Conservation (phyloP, 257 asterid species). For the Dorcoceras hygrometricum region DNA sequence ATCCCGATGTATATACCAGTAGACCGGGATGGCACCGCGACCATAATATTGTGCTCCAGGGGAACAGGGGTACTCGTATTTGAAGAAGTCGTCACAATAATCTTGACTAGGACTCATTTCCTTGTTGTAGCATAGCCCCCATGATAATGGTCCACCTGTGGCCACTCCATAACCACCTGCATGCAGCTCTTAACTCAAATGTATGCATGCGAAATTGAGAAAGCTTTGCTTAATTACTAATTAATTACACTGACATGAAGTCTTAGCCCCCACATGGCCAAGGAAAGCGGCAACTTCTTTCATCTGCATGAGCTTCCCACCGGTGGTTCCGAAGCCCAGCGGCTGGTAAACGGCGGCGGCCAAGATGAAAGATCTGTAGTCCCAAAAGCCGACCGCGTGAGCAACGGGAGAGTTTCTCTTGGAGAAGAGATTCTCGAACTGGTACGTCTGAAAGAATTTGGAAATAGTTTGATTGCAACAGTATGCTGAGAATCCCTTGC, state of each 20-base stretch:
- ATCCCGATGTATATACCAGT: conserved; percentile 65
- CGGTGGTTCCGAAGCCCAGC: conserved; percentile 69
- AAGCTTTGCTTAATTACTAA: no score
- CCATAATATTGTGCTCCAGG: conserved; percentile 80
- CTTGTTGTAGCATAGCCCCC: conserved; percentile 88
- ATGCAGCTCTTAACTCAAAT: no score
- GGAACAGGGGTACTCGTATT: conserved; percentile 58
- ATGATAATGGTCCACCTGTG: conserved; percentile 87
- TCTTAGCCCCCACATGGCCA: conserved; percentile 79
- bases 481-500: conserved; percentile 45
- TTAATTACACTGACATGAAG: conserved; percentile 69
- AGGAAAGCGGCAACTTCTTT: conserved; percentile 76
- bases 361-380: conserved; percentile 41
- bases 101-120: conserved; percentile 58
- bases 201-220: no score
- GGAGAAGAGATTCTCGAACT: conserved; percentile 65
- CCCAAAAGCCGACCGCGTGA: conserved; percentile 83
- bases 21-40: conserved; percentile 88
- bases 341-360: conserved; percentile 73
- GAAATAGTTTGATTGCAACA: conserved; percentile 83
- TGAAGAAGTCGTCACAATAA: conserved; percentile 45
- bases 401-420: conserved; percentile 75
- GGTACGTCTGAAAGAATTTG: conserved; percentile 64
- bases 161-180: conserved; percentile 94
- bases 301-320: conserved; percentile 44